phyloP scores from a whole-genome alignment of 1,139 yeast genomes.

The Yamadazyma friedrichii region DNA sequence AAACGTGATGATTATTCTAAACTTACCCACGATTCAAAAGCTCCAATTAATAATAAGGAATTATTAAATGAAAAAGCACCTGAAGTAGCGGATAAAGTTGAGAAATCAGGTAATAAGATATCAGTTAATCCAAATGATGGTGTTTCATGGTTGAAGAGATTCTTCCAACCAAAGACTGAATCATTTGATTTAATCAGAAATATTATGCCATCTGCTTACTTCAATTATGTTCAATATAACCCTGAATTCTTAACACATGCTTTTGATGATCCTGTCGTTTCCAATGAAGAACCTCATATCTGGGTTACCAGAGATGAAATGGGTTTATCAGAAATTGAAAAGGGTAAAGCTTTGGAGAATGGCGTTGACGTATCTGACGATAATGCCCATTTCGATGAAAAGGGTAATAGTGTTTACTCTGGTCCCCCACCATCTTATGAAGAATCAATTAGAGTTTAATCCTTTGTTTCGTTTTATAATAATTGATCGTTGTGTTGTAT shows the following conservation, averaged over 20 bases:
- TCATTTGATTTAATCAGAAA: slow-evolving; percentile 39
- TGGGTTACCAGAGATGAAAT: slow-evolving; percentile 71
- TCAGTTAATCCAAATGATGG: slow-evolving; percentile 18
- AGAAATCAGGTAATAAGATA: slow-evolving; percentile 8
- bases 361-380: slow-evolving; percentile 60
- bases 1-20: slow-evolving; percentile 16
- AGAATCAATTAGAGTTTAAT: slow-evolving; percentile 38
- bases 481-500: too few relatives aligned
- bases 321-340: slow-evolving; percentile 66
- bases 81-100: slow-evolving; percentile 9
- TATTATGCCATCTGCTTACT: slow-evolving; percentile 39
- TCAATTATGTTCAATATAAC: slow-evolving; percentile 44
- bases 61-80: slow-evolving; percentile 8
- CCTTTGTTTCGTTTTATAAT: background rate
- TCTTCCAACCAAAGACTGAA: slow-evolving; percentile 41
- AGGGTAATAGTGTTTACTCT: slow-evolving; percentile 50
- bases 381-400: slow-evolving; percentile 54
- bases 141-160: slow-evolving; percentile 33
- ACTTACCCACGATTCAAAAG: slow-evolving; percentile 12
- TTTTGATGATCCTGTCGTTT: slow-evolving; percentile 64
- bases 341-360: slow-evolving; percentile 53
- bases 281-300: slow-evolving; percentile 58
- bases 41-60: slow-evolving; percentile 11
- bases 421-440: slow-evolving; percentile 66
- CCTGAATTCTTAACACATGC: slow-evolving; percentile 49